Percentiles rank a stretch among this genome's conserved stretches.
Evolutionary conservation across 441 rosid genomes (phyloP).

Genomic region (Eruca vesicaria): DNA sequence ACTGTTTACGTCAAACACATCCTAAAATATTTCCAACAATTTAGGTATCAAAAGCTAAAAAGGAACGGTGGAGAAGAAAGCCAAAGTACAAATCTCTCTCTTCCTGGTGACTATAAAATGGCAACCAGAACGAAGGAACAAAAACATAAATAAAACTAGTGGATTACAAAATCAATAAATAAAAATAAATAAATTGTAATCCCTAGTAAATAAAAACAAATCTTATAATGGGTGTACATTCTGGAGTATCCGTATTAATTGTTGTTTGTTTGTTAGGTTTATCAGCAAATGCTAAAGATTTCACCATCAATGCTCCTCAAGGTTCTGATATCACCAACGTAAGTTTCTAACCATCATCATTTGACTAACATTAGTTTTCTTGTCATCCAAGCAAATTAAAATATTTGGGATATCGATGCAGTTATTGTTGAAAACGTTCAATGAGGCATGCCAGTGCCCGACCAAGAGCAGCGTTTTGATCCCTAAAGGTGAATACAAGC

Average conservation of each 20-base stretch:
- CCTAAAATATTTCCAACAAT: background rate
- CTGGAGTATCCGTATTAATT: background rate
- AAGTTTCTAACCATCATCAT: background rate
- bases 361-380: background rate
- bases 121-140: constrained; percentile 1
- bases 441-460: constrained; percentile 45
- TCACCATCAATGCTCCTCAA: constrained; percentile 12
- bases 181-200: background rate
- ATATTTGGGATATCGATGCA: constrained; percentile 18
- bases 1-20: background rate
- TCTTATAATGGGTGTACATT: constrained; percentile 19
- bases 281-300: constrained; percentile 26
- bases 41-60: background rate
- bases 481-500: constrained; percentile 43
- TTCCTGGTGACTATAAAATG: constrained; percentile 15
- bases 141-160: constrained; percentile 13
- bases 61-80: constrained; percentile 16
- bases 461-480: constrained; percentile 38
- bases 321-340: constrained; percentile 30
- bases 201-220: constrained; percentile 10
- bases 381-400: constrained; percentile 3
- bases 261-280: constrained; percentile 21
- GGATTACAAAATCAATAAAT: background rate
- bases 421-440: constrained; percentile 47
- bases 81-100: background rate